Evolutionary conservation across 768 basidiomycete genomes (phyloP).

Genomic region (Fomitopsis pulvina): DNA sequence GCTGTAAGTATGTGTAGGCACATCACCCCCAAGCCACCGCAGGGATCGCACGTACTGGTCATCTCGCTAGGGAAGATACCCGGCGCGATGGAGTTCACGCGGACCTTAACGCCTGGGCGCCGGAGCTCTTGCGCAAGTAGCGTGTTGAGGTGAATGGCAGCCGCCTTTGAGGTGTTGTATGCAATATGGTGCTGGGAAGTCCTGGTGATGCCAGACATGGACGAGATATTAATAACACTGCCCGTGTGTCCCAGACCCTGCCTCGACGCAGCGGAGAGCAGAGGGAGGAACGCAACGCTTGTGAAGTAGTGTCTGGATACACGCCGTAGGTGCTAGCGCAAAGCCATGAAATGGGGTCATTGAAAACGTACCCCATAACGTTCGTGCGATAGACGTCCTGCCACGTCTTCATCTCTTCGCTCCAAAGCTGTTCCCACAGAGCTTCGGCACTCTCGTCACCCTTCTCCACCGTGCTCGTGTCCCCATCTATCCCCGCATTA

Average conservation of each 20-base stretch:
- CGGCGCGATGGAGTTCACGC: slow-evolving; percentile 31
- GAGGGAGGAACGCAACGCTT: slow-evolving; percentile 38
- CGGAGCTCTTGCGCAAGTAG: slow-evolving; percentile 31
- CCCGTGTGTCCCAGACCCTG: slow-evolving; percentile 23
- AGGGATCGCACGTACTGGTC: slow-evolving; percentile 18
- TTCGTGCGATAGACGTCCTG: slow-evolving; percentile 28
- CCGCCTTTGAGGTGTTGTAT: slow-evolving; percentile 39
- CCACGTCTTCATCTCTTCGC: slow-evolving; percentile 24
- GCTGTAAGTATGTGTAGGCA: slow-evolving; percentile 3
- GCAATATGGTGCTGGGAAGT: slow-evolving; percentile 36
- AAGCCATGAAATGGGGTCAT: background rate
- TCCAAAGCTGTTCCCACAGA: slow-evolving; percentile 23
- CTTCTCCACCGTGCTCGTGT: slow-evolving; percentile 20
- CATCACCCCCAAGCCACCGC: background rate
- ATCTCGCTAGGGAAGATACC: slow-evolving; percentile 33
- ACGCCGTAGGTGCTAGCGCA: background rate
- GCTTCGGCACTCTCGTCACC: slow-evolving; percentile 22
- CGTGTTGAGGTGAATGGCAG: slow-evolving; percentile 27
- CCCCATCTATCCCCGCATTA: slow-evolving; percentile 24
- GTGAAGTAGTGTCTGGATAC: slow-evolving; percentile 33
- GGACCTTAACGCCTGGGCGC: slow-evolving; percentile 23
- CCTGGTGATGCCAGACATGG: slow-evolving; percentile 35
- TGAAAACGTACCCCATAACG: slow-evolving; percentile 22
- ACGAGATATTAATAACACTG: slow-evolving; percentile 35
- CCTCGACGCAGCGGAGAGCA: slow-evolving; percentile 30